Percentiles rank a stretch among this genome's conserved stretches.
These are phyloP conservation scores for Cutaneotrichosporon cutaneum DNA, from an alignment of 1,284 basidiomycete genomes.

Conservation along the genomic window DNA sequence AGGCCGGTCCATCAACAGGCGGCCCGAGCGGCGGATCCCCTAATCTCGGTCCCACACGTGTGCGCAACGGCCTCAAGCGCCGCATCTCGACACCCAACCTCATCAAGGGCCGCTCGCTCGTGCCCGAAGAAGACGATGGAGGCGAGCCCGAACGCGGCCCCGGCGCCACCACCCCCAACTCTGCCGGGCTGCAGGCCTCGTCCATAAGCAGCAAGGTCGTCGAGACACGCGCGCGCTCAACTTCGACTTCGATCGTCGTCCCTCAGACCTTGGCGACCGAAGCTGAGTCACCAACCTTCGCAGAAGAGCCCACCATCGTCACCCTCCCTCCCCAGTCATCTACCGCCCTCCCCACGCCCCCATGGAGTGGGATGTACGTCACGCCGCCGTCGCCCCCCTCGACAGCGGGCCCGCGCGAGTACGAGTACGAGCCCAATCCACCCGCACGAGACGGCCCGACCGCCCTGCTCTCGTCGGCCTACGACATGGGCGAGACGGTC, in stretches of 20 bases:
- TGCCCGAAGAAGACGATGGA: constrained; percentile 17
- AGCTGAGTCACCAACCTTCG: constrained; percentile 16
- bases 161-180: constrained; percentile 3
- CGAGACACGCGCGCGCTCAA: constrained; percentile 43
- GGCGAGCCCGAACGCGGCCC: neutral
- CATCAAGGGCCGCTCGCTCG: constrained; percentile 14
- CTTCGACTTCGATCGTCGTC: constrained; percentile 45
- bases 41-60: constrained; percentile 9
- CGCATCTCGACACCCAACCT: constrained; percentile 44
- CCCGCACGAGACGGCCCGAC: neutral
- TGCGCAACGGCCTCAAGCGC: constrained; percentile 37
- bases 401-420: constrained; percentile 9
- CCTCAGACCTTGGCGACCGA: constrained; percentile 27
- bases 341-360: constrained; percentile 16
- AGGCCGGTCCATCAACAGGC: constrained; percentile 8
- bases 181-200: constrained; percentile 1
- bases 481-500: constrained; percentile 37
- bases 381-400: constrained; percentile 25
- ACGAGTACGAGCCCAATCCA: neutral
- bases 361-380: constrained; percentile 25
- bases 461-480: constrained; percentile 32
- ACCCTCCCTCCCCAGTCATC: constrained; percentile 14
- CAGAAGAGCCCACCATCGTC: constrained; percentile 17
- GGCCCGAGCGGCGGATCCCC: constrained; percentile 10
- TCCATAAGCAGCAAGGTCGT: constrained; percentile 20